Evolutionary conservation across 2,329 filamentous ascomycete species (phyloP).

Genomic region (Alternaria sp.): DNA sequence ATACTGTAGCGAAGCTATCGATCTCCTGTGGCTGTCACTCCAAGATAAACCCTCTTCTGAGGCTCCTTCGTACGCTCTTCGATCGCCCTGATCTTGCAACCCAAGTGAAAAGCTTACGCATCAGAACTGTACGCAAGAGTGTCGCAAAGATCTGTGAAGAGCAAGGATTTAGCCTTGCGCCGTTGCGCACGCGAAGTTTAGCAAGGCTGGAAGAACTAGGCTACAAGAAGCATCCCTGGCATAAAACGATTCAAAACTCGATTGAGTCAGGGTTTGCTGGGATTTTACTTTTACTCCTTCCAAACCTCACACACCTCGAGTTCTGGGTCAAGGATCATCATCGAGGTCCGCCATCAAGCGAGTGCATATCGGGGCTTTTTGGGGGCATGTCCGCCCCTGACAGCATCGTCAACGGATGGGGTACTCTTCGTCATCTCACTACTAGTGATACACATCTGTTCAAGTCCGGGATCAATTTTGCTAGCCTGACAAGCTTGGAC

Average conservation of each 20-base stretch:
- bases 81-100: conserved; percentile 30
- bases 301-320: conserved; percentile 31
- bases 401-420: conserved; percentile 11
- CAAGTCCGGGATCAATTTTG: conserved; percentile 24
- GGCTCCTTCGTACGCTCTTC: conserved; percentile 33
- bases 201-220: conserved; percentile 21
- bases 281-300: conserved; percentile 28
- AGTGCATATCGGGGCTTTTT: conserved; percentile 34
- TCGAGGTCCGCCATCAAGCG: conserved; percentile 25
- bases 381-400: conserved; percentile 23
- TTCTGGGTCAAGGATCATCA: conserved; percentile 32
- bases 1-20: conserved; percentile 24
- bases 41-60: conserved; percentile 27
- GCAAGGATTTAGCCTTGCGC: conserved; percentile 22
- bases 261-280: conserved; percentile 38
- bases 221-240: conserved; percentile 27
- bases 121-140: conserved; percentile 28
- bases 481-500: conserved; percentile 25
- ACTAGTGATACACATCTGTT: conserved; percentile 27
- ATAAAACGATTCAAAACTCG: conserved; percentile 26
- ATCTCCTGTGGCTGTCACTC: conserved; percentile 27
- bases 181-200: conserved; percentile 22
- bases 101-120: conserved; percentile 29
- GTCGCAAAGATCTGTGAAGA: conserved; percentile 22
- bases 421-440: conserved; percentile 21